Evolutionary conservation across 352 stramenopile species (phyloP), one percentile per base, ranked within the genome.

Genomic region (Halophytophthora polymorphica): DNA sequence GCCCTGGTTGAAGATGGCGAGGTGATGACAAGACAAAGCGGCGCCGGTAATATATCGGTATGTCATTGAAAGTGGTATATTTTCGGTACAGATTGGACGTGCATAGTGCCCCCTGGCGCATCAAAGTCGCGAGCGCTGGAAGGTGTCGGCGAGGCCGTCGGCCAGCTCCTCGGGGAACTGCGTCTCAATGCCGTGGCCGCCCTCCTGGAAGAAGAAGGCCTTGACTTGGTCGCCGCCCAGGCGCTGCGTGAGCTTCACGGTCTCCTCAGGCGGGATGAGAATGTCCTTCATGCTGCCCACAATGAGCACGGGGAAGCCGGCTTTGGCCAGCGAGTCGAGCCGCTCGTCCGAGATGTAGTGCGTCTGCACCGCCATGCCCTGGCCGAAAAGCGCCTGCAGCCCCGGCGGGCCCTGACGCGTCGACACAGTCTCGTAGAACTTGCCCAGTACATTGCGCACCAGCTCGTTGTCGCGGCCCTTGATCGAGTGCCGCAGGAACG

Each of bases 281-380:
- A 49, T 44, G 53, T 77, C 71, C 21, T 51, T 36, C 29, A 54
- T 56, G 33, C 61, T 53, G 6, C 63, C 71, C 21, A 77, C 56
- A 51, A 76, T 58, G 17, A 68, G 46, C 22, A 81, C 63, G 3
- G 71, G 71, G 28, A 76, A 62, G 2, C 52, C 51, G 25, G 25
- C 22, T 4, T 56, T 40, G 12, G 45, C 45, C 2, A 81, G 49
- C 3, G 5, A 13, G 11, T 42, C 36, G 8, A 81, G 60, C 6
- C 71, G 67, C 12, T 68, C 67, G 38, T 73, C 56, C 21, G 59
- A 66, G 15, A 77, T 61, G 31, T 46, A 71, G 34, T 81, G 71
- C 18, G 56, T 73, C n/a, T 57, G 36, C n/a, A 71, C 56, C 12
- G 71, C 71, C n/a, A 66, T 35, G 13, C 31, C 47, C 38, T 77